Evolutionary conservation across 306 rosid species (phyloP).

Genomic region (Dalbergia cultrata): DNA sequence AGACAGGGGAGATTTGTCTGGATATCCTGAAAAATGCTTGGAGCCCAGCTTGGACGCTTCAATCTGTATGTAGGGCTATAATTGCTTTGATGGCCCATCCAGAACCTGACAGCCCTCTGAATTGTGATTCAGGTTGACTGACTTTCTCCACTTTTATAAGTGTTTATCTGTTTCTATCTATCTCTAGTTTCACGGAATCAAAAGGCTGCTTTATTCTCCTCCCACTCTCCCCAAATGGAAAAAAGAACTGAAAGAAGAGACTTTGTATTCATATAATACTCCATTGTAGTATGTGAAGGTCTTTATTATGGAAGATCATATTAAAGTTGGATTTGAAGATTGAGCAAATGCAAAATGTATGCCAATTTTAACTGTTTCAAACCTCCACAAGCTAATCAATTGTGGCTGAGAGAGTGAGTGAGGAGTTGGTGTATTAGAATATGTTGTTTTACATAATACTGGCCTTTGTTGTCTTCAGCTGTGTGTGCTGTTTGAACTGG

Average conservation of each 20-base stretch:
- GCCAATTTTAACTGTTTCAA: constrained; percentile 13
- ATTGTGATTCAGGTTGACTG: constrained; percentile 89
- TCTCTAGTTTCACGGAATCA: not conserved
- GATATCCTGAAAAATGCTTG: constrained; percentile 98
- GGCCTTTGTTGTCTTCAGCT: constrained; percentile 10
- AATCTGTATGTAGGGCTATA: constrained; percentile 98
- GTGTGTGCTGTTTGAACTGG: constrained; percentile 19
- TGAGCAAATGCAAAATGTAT: constrained; percentile 18
- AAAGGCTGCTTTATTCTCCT: constrained; percentile 8
- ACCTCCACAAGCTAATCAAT: constrained; percentile 9
- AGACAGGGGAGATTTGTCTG: constrained; percentile 99
- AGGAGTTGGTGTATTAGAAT: constrained; percentile 15
- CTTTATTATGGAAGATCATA: constrained; percentile 17
- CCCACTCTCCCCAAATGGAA: not conserved
- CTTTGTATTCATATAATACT: constrained; percentile 24
- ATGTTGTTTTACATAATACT: not conserved
- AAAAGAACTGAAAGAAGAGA: constrained; percentile 23
- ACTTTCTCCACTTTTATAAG: constrained; percentile 17
- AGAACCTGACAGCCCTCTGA: constrained; percentile 95
- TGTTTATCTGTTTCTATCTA: not conserved
- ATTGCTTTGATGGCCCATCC: constrained; percentile 99
- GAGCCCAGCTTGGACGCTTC: constrained; percentile 99
- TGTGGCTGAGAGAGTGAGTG: constrained; percentile 17
- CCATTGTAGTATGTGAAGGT: not conserved
- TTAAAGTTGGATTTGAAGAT: constrained; percentile 25